Evolutionary conservation across 345 rosid genomes (phyloP), one percentile per base, ranked within the genome.

Genomic region (Garcia nutans): DNA sequence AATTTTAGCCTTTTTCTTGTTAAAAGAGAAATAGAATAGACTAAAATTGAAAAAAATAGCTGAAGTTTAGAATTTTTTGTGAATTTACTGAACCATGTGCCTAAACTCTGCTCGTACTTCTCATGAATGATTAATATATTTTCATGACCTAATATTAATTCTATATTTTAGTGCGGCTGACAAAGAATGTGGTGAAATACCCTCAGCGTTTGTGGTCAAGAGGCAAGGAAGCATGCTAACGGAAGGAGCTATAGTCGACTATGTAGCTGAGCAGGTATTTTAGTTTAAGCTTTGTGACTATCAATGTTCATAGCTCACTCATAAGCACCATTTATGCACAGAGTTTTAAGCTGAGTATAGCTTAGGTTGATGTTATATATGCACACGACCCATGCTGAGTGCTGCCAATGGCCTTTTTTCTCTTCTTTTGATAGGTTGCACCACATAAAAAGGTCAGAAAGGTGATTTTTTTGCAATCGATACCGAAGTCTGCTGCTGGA

Each of bases 361-460:
- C 65, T 26, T 33, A 62, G 6, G 5, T 24, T 3, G 41, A 62
- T 26, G 42, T 8, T 26, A 26, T 28, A n/a, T 22, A 54, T 1
- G 12, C 5, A 41, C 33, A 52, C 10, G 1, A 7, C 5, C 19
- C 41, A 28, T 28, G 45, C 26, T 3, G 9, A 63, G 4, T 41
- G 17, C n/a, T 63, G 67, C 2, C 8, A 8, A 20, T 63, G 44
- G 67, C 47, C 50, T 28, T 45, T 19, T 60, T 60, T 24, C 44
- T 42, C 16, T 41, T 17, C 44, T 67, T 57, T 22, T 79, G 8
- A 45, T 80, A 94, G 97, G 97, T 92, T 78, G 85, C 97, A 1
- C 94, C 97, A n/a, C 82, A 91, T 74, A 92, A 91, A 90, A 94
- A 89, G 80, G 93, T 91, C 80, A 89, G 92, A 76, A 89, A 81